Evolutionary conservation across 2,329 filamentous ascomycete genomes (phyloP).

Genomic region (Raffaelea arxii): DNA sequence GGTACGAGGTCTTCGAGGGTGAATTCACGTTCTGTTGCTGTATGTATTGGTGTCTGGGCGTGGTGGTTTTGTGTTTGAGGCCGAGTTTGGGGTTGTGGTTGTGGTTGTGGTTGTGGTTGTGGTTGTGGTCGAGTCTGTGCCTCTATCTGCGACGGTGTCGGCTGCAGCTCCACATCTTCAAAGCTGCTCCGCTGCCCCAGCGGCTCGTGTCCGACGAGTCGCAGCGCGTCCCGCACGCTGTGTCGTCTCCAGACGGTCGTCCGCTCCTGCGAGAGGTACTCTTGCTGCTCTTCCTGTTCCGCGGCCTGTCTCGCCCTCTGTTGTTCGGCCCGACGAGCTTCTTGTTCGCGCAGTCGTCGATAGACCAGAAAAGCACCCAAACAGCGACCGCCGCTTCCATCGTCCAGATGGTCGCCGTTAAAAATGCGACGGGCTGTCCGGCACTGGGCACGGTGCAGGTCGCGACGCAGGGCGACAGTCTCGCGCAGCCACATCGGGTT

Average conservation of each 20-base stretch:
- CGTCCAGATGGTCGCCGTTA: constrained; percentile 34
- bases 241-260: too few relatives aligned
- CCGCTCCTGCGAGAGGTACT: too few relatives aligned
- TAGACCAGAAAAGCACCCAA: constrained; percentile 47
- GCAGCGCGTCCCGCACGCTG: too few relatives aligned
- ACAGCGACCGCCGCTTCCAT: constrained; percentile 32
- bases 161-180: constrained; percentile 23
- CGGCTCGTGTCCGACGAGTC: too few relatives aligned
- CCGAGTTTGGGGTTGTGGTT: background rate
- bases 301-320: too few relatives aligned
- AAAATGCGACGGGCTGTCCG: constrained; percentile 48
- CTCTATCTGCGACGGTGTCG: too few relatives aligned
- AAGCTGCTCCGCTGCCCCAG: too few relatives aligned
- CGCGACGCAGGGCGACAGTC: constrained; percentile 35
- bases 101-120: background rate
- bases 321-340: constrained; percentile 17
- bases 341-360: constrained; percentile 34
- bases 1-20: constrained; percentile 37
- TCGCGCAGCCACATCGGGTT: constrained; percentile 46
- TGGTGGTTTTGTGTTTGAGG: background rate
- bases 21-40: too few relatives aligned
- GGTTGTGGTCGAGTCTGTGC: background rate
- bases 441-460: constrained; percentile 49
- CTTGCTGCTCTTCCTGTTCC: too few relatives aligned
- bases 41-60: too few relatives aligned